Evolutionary conservation across 1,284 basidiomycete genomes (phyloP).

Genomic region (Xerocomus nothofagi): DNA sequence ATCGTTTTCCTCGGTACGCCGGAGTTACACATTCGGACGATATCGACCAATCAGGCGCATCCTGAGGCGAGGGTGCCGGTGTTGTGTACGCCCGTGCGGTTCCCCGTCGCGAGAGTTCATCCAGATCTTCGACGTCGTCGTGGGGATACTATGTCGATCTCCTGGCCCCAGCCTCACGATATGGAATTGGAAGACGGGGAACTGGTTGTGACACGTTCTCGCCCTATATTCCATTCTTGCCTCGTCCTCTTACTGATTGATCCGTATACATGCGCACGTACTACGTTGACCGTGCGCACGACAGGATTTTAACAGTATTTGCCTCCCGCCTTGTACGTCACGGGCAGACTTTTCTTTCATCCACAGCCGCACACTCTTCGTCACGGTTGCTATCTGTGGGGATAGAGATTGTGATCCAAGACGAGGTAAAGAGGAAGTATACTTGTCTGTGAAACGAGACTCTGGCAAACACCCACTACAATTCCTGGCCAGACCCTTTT

Average conservation of each 20-base stretch:
- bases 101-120: slow-evolving; percentile 39
- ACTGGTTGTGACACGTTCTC: slow-evolving; percentile 44
- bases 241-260: not conserved
- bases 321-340: slow-evolving; percentile 31
- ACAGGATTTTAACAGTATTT: slow-evolving; percentile 27
- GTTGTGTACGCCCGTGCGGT: slow-evolving; percentile 18
- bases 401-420: too few relatives aligned
- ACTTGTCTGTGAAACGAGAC: too few relatives aligned
- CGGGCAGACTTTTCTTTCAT: slow-evolving; percentile 53
- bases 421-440: too few relatives aligned
- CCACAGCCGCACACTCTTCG: slow-evolving; percentile 43
- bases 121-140: slow-evolving; percentile 52
- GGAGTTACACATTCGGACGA: slow-evolving; percentile 41
- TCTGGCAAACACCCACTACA: too few relatives aligned
- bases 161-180: slow-evolving; percentile 42
- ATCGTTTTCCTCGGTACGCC: slow-evolving; percentile 16
- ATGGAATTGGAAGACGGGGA: slow-evolving; percentile 56
- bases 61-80: slow-evolving; percentile 36
- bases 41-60: slow-evolving; percentile 46
- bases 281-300: not conserved
- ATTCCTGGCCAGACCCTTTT: too few relatives aligned
- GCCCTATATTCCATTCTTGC: not conserved
- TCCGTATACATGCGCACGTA: too few relatives aligned
- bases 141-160: slow-evolving; percentile 41
- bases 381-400: too few relatives aligned